Conservation (phyloP, 2,329 filamentous ascomycete genomes). For the Alternaria alternata region DNA sequence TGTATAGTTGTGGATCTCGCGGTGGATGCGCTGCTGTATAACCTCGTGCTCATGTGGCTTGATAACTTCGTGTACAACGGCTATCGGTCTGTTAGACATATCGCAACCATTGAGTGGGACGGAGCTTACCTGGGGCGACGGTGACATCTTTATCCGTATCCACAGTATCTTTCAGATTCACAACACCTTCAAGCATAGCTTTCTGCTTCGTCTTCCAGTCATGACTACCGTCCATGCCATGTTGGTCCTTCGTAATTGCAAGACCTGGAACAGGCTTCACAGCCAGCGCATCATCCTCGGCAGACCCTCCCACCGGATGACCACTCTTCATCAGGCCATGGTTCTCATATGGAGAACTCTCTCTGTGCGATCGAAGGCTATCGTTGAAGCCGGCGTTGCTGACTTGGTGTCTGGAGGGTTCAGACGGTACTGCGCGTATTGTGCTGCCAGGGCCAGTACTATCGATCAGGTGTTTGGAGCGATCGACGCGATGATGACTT, state of each 20-base stretch:
- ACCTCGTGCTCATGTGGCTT: conserved; percentile 56
- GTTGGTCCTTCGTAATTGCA: not conserved
- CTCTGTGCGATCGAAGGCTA: conserved; percentile 13
- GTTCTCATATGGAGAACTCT: conserved; percentile 2
- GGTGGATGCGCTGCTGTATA: conserved; percentile 57
- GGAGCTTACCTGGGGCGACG: conserved; percentile 51
- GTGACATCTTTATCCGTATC: conserved; percentile 49
- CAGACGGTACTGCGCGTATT: conserved; percentile 6
- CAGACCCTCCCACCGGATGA: conserved; percentile 1
- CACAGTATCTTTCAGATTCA: conserved; percentile 50
- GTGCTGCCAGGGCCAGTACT: not conserved
- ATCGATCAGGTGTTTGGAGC: not conserved
- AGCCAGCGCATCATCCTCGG: not conserved
- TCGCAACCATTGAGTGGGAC: not conserved
- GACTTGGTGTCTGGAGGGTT: conserved; percentile 4
- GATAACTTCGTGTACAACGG: conserved; percentile 61
- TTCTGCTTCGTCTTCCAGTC: conserved; percentile 17
- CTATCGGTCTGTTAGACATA: conserved; percentile 41
- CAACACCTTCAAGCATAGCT: conserved; percentile 37
- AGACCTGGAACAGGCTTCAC: conserved; percentile 3
- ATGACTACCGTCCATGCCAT: not conserved
- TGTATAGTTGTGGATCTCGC: conserved; percentile 64
- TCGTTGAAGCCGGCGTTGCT: conserved; percentile 20
- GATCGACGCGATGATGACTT: not conserved
- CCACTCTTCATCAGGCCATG: conserved; percentile 15